Base-by-base conservation (phyloP, 352 stramenopile species). In the Globisporangium canariense region DNA sequence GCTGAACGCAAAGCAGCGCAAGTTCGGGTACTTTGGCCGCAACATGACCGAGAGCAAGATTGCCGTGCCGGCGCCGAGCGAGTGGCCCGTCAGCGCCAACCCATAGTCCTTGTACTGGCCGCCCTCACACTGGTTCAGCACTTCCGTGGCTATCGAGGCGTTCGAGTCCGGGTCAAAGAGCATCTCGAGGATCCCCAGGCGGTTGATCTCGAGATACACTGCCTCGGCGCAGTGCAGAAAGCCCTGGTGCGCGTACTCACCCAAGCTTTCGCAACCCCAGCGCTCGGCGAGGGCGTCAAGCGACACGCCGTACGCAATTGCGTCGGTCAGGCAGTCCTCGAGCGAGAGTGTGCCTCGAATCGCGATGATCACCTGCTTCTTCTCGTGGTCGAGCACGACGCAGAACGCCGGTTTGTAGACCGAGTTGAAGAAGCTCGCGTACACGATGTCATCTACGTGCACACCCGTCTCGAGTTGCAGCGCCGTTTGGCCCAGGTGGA, bases 301-400 rank as follows among this genome's bases (percentile, higher is more conserved):
- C 16, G 86, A 76, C 61, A 91, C 82, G 7, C 84, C 86, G 53
- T 96, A 94, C 20, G 88, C 88, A 45, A 96, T 94, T 16, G 79
- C 86, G 54, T 96, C 88, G 1, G 88, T 96, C 28, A 96, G 68
- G 51, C 88, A 96, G 61, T 96, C 88, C 79, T 96, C 88, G 8
- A 96, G 74, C 16, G 88, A 96, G 4, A 96, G 69, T 18, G 88
- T 96, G 28, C 88, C 88, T 40, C 88, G 83, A 43, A 96, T 93
- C 18, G 88, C 83, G 25, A 96, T 68, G 40, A 96, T 79, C 13
- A 96, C 86, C 62, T 91, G 74, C 22, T 79, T 75, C 32, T 82
- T 77, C 36, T 75, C 75, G 38, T 94, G 85, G 58, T 96, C 86
- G 7, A 96, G 69, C 65, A 91, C 67, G 46, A 96, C 80, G 46